Evolutionary conservation across 192 early-diverging fungal genomes (phyloP).

Genomic region (Gonapodya prolifera): DNA sequence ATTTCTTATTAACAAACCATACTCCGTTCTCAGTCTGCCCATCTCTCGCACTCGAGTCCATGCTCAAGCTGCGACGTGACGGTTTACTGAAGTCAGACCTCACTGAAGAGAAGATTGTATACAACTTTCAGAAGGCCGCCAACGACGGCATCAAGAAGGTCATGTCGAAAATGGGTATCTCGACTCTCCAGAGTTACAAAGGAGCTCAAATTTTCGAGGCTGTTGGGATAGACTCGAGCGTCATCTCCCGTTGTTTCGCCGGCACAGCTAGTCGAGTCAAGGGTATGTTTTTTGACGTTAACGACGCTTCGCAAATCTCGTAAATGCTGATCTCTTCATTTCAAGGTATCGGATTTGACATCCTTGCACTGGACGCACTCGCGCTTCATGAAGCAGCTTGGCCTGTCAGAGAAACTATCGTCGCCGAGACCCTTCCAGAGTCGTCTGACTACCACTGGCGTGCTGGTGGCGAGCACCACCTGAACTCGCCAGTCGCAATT

Average conservation of each 20-base stretch:
- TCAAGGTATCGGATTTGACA: slow-evolving; percentile 13
- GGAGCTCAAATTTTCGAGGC: slow-evolving; percentile 99
- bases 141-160: slow-evolving; percentile 96
- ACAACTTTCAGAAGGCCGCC: slow-evolving; percentile 73
- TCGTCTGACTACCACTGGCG: slow-evolving; percentile 97
- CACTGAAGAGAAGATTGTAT: slow-evolving; percentile 52
- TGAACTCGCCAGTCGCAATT: slow-evolving; percentile 80
- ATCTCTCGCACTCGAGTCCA: slow-evolving; percentile 79
- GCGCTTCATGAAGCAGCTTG: slow-evolving; percentile 75
- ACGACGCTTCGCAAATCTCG: too few relatives aligned
- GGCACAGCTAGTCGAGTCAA: slow-evolving; percentile 94
- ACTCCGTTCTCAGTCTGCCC: slow-evolving; percentile 53
- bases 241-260: slow-evolving; percentile 82
- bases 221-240: slow-evolving; percentile 75
- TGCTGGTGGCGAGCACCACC: slow-evolving; percentile 77
- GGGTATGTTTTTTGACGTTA: slow-evolving; percentile 61
- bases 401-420: slow-evolving; percentile 52
- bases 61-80: slow-evolving; percentile 82
- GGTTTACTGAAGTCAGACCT: slow-evolving; percentile 45
- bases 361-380: slow-evolving; percentile 78
- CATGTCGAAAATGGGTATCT: slow-evolving; percentile 99
- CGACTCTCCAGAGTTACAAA: slow-evolving; percentile 93
- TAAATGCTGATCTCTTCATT: neutral
- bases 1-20: neutral
- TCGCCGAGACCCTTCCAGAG: slow-evolving; percentile 65